Percentiles rank a stretch among this genome's conserved stretches.
Conservation (phyloP, 148 eudicot species). For the Tetragonia tetragonoides region DNA sequence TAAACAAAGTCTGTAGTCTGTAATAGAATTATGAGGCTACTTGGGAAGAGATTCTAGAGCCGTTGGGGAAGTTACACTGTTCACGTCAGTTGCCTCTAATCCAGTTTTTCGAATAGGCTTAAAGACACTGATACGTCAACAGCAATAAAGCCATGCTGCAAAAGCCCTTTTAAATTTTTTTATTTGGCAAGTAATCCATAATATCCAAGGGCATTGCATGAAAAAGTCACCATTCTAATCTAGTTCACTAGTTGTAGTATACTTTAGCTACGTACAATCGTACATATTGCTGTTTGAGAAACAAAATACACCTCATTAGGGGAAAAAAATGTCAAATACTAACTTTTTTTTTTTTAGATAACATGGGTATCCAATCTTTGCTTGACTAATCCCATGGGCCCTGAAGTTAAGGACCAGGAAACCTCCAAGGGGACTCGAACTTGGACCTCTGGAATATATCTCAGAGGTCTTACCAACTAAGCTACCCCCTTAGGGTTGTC, state of each 20-base stretch:
- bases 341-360: no score
- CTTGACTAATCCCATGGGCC: no score
- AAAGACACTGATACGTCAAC: not conserved
- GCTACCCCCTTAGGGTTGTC: no score
- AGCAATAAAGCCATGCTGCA: not conserved
- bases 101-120: not conserved
- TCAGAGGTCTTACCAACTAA: no score
- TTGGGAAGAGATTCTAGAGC: not conserved
- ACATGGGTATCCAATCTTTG: no score
- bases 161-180: not conserved
- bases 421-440: no score
- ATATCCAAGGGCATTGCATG: not conserved
- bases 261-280: not conserved
- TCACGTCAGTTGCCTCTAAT: not conserved
- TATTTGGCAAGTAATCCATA: not conserved
- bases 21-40: not conserved
- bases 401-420: no score
- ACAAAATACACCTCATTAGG: not conserved
- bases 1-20: no score
- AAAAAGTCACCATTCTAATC: not conserved
- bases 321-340: no score
- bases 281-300: not conserved
- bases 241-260: not conserved
- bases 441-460: no score
- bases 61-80: not conserved